Evolutionary conservation across 2,329 filamentous ascomycete species (phyloP).

Genomic region (Sporothrix brasiliensis): DNA sequence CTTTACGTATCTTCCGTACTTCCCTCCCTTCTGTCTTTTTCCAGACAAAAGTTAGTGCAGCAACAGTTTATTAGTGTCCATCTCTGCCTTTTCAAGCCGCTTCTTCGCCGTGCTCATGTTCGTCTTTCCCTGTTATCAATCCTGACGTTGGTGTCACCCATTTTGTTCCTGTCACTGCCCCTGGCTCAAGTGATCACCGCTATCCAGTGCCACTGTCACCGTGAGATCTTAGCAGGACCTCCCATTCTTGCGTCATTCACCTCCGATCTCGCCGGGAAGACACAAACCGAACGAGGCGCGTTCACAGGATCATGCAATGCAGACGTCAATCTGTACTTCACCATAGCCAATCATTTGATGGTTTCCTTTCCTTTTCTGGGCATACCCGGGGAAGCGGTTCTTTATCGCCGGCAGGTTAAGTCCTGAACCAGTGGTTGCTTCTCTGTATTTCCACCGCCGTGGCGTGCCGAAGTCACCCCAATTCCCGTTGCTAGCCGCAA

Average conservation of each 20-base stretch:
- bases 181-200: too few relatives aligned
- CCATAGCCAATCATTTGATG: neutral
- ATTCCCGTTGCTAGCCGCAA: conserved; percentile 20
- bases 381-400: neutral
- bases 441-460: conserved; percentile 7
- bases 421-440: neutral
- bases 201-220: neutral
- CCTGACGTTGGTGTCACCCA: neutral
- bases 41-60: neutral
- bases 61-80: neutral
- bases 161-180: neutral
- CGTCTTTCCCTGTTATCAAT: neutral
- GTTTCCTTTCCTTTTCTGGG: neutral
- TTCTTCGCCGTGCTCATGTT: neutral
- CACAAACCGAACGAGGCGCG: neutral
- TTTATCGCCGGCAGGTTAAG: conserved; percentile 1
- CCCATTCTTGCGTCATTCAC: neutral
- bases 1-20: too few relatives aligned
- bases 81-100: conserved; percentile 6
- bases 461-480: neutral
- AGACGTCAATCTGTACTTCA: neutral
- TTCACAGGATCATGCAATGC: neutral
- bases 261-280: conserved; percentile 7
- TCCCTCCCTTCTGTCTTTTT: too few relatives aligned
- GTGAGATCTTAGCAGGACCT: neutral